phyloP scores from a whole-genome alignment of 805 yeast species.

The Candida xyloterini region DNA sequence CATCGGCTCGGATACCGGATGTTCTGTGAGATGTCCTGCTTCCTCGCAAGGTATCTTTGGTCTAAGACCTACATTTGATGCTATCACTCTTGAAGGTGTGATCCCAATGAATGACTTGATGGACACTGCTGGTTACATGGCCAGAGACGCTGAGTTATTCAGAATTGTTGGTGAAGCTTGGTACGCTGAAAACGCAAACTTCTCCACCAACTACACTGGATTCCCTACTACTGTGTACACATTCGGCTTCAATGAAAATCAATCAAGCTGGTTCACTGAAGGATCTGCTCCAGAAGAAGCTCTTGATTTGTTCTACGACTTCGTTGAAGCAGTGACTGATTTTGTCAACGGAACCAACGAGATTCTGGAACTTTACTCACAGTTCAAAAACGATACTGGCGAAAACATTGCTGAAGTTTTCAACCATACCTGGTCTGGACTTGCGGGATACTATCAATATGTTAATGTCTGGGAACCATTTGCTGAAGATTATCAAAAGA shows the following conservation, averaged over 20 bases:
- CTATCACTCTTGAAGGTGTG: conserved; percentile 12
- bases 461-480: conserved; percentile 15
- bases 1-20: conserved; percentile 14
- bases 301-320: conserved; percentile 7
- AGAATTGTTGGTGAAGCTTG: conserved; percentile 11
- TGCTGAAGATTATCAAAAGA: conserved; percentile 6
- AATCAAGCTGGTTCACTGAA: conserved; percentile 3
- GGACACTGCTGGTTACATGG: conserved; percentile 14
- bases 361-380: conserved; percentile 3
- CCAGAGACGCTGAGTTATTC: conserved; percentile 11
- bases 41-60: conserved; percentile 12
- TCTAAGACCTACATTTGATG: conserved; percentile 13
- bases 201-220: conserved; percentile 6
- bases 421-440: conserved; percentile 14
- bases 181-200: conserved; percentile 11
- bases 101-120: conserved; percentile 13
- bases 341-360: conserved; percentile 11
- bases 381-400: conserved; percentile 10
- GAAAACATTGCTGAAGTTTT: conserved; percentile 6
- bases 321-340: conserved; percentile 10
- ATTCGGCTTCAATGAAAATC: conserved; percentile 4
- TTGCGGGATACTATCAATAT: conserved; percentile 12
- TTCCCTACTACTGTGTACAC: conserved; percentile 14
- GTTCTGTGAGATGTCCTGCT: conserved; percentile 15
- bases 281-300: conserved; percentile 5